A percentile compares a stretch with the other conserved stretches of the same genome.
Evolutionary conservation across 2,329 filamentous ascomycete species (phyloP).

Genomic region (Dendryphion nanum): DNA sequence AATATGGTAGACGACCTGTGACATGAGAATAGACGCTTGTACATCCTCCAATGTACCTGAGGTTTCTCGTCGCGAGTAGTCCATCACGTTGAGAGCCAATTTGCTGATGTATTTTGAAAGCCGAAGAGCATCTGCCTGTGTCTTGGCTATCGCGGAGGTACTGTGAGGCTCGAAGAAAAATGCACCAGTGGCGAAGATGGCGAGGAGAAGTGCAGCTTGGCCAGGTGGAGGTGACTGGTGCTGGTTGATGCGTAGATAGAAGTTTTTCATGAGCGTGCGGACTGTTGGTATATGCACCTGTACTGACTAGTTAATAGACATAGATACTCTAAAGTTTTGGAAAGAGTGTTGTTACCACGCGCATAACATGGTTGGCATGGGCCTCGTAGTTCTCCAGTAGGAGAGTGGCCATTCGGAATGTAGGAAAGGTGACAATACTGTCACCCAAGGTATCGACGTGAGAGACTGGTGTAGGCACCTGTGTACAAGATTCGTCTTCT

Average conservation of each 20-base stretch:
- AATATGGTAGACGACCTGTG: slow-evolving; percentile 3
- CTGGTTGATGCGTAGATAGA: slow-evolving; percentile 1
- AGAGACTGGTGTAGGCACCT: not conserved
- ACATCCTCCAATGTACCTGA: slow-evolving; percentile 7
- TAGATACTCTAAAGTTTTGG: too few species aligned
- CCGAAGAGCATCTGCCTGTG: not conserved
- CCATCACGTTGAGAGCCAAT: slow-evolving; percentile 3
- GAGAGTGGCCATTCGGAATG: not conserved
- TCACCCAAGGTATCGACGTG: not conserved
- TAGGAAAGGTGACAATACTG: not conserved
- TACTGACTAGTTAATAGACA: not conserved
- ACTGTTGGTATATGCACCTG: slow-evolving; percentile 4
- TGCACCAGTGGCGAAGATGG: not conserved
- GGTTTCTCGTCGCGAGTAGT: slow-evolving; percentile 4
- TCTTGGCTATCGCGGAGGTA: not conserved
- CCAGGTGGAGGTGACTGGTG: not conserved
- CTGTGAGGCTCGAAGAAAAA: not conserved
- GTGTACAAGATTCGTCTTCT: not conserved
- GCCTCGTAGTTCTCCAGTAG: not conserved
- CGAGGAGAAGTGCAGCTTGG: not conserved
- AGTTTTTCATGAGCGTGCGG: slow-evolving; percentile 1
- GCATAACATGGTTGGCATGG: not conserved
- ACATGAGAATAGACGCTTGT: slow-evolving; percentile 6
- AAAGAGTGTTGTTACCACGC: too few species aligned
- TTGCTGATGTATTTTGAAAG: slow-evolving; percentile 3